phyloP scores from a whole-genome alignment of 2,329 filamentous ascomycete species.

The Cercospora sojina region DNA sequence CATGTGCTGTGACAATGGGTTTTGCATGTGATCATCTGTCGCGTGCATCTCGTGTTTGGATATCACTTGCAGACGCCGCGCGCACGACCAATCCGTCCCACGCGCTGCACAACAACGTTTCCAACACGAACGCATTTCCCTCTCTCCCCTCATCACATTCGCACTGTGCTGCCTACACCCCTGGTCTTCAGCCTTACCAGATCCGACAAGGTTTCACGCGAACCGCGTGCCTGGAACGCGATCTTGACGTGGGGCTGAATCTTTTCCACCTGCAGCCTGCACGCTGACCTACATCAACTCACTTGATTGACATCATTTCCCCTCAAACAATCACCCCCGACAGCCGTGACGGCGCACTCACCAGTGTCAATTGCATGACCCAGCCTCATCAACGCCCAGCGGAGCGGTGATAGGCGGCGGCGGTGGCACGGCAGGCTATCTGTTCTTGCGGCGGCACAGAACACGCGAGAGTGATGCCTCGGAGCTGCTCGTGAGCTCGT shows the following conservation, averaged over 20 bases:
- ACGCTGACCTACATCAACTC: neutral
- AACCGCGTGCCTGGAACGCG: constrained; percentile 10
- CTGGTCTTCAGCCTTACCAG: constrained; percentile 3
- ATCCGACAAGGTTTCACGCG: constrained; percentile 6
- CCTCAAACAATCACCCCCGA: neutral
- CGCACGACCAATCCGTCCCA: neutral
- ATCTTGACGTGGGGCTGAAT: constrained; percentile 10
- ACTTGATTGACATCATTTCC: constrained; percentile 3
- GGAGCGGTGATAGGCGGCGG: neutral
- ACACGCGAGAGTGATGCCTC: neutral
- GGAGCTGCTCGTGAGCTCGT: constrained; percentile 10
- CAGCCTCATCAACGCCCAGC: neutral
- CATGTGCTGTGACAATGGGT: neutral
- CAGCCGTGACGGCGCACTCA: neutral
- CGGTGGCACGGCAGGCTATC: constrained; percentile 4
- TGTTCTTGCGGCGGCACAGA: neutral
- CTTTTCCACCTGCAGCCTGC: constrained; percentile 7
- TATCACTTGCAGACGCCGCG: neutral
- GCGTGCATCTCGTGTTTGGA: constrained; percentile 1
- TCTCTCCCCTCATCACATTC: neutral
- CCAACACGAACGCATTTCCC: neutral
- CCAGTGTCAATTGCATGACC: constrained; percentile 1
- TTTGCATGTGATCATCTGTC: constrained; percentile 3
- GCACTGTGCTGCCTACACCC: neutral
- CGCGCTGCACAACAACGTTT: neutral